Base-by-base conservation (phyloP, 2,329 filamentous ascomycete species). In the Periconia sp. region DNA sequence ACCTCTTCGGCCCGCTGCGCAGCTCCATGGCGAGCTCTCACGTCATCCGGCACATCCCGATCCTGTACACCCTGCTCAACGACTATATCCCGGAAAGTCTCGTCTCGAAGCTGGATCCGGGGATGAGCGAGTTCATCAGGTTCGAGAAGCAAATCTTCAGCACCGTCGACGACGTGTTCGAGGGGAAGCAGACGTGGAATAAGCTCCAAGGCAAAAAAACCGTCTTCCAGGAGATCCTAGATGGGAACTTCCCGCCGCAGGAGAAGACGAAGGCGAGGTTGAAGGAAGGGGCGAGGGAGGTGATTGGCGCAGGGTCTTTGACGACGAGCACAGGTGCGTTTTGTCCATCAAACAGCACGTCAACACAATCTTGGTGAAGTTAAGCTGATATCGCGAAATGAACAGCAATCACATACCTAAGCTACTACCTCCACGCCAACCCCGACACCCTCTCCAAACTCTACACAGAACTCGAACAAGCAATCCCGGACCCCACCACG, bases 1-100 rank as follows among this genome's bases (percentile, higher is more conserved):
- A 46, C 44, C 47, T 61, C 11, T 45, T 51, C 14, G 35, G 30
- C 5, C 50, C 52, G 31, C 23, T 50, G 19, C 18, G 17, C 15
- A 40, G 13, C n/a, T 40, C 40, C 8, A 17, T 33, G 41, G 41
- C 18, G 8, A 11, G 9, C 10, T 14, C n/a, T 5, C 37, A 43
- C 13, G 40, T 35, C 17, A 27, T 50, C 8, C 40, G 31, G 6
- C 47, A 50, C 15, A 14, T 50, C 10, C 47, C 47, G 8, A 33
- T 43, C n/a, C 19, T 50, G 41, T 30, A 43, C 15, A 20, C 40
- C 3, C 15, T 50, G 5, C 9, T 50, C 11, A 30, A 18, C 18
- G 18, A 31, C 23, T 14, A 20, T 3, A 17, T 47, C 10, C 47
- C 40, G 8, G 41, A 50, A 33, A 23, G 33, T 9, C 9, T 37